A percentile compares a stretch with the other conserved stretches of the same genome.
These are phyloP conservation scores for Lepidium sativum DNA, from an alignment of 345 rosid species.

Conservation along the genomic window DNA sequence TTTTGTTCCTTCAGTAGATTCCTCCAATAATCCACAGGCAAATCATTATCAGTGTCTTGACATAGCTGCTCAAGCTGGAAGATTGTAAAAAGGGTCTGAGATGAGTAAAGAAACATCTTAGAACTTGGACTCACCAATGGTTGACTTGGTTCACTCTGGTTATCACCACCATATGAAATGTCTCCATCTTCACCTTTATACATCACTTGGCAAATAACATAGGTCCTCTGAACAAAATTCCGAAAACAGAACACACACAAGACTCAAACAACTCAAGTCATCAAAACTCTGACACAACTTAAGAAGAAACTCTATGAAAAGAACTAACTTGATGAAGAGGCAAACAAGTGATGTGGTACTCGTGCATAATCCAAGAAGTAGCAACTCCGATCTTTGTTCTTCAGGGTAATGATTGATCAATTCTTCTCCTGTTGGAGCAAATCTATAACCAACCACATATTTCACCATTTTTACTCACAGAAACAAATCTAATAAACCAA, in stretches of 20 bases:
- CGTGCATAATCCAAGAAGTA: slow-evolving; percentile 19
- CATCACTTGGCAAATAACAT: slow-evolving; percentile 21
- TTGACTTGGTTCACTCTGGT: neutral
- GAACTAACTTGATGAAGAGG: neutral
- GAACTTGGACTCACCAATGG: neutral
- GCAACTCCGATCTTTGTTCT: neutral
- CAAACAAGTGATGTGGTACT: slow-evolving; percentile 19
- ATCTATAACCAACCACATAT: too few relatives aligned
- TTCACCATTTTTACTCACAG: too few relatives aligned
- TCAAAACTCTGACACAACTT: neutral
- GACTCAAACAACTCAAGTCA: neutral
- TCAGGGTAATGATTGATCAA: too few relatives aligned
- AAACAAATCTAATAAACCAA: too few relatives aligned
- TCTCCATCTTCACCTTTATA: slow-evolving; percentile 8
- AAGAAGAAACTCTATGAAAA: neutral
- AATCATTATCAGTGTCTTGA: too few relatives aligned
- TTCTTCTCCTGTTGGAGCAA: too few relatives aligned
- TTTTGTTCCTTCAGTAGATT: too few relatives aligned
- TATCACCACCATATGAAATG: neutral
- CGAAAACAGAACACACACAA: neutral
- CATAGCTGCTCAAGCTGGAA: too few relatives aligned
- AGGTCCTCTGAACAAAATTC: slow-evolving; percentile 1
- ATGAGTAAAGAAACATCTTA: too few relatives aligned
- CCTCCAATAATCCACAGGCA: too few relatives aligned
- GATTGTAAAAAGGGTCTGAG: too few relatives aligned